Conservation (phyloP, 768 basidiomycete genomes). For the Amanita rimosa region DNA sequence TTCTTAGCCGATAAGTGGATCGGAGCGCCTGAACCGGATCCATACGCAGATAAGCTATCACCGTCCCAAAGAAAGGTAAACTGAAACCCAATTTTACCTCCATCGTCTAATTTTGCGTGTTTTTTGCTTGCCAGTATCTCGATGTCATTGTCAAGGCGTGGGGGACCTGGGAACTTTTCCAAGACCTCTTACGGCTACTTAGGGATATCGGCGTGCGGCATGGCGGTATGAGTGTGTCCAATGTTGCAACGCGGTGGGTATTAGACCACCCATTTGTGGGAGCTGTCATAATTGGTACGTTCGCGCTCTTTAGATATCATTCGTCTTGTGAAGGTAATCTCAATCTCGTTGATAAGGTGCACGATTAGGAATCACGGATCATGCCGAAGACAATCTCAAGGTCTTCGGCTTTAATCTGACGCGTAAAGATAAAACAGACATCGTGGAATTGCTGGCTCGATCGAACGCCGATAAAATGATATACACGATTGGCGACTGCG, state of each 20-base stretch:
- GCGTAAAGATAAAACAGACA: constrained; percentile 43
- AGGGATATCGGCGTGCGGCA: constrained; percentile 58
- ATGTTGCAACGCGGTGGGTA: constrained; percentile 76
- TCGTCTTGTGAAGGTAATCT: neutral
- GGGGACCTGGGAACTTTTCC: constrained; percentile 73
- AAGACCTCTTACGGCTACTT: constrained; percentile 46
- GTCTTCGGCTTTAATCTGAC: constrained; percentile 50
- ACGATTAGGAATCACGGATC: constrained; percentile 66
- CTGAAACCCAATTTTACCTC: neutral
- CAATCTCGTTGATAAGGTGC: constrained; percentile 35
- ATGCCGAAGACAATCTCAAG: constrained; percentile 54
- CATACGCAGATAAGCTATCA: constrained; percentile 55
- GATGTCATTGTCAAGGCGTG: constrained; percentile 74
- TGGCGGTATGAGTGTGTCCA: constrained; percentile 56
- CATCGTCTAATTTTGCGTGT: neutral
- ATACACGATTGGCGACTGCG: constrained; percentile 69
- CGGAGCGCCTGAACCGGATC: constrained; percentile 53
- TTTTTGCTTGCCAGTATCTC: constrained; percentile 44
- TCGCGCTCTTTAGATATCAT: neutral
- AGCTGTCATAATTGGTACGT: constrained; percentile 65
- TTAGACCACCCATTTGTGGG: constrained; percentile 70
- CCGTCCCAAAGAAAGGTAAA: constrained; percentile 77
- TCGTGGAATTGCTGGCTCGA: constrained; percentile 48
- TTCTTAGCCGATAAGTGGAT: constrained; percentile 76
- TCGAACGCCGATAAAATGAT: constrained; percentile 59